Evolutionary conservation across 345 rosid genomes (phyloP).

Genomic region (Turritis glabra): DNA sequence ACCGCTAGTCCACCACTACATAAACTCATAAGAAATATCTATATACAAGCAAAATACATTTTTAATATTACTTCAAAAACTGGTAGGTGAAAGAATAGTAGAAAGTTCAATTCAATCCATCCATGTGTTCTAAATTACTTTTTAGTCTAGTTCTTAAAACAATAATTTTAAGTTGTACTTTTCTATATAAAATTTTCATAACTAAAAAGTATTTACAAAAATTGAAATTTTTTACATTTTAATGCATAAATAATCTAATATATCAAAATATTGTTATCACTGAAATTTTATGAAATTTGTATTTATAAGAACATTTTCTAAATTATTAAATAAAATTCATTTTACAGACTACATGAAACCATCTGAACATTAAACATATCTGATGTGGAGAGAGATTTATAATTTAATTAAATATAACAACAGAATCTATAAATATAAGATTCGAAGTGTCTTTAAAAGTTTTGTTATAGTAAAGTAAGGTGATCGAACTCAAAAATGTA

Average conservation of each 20-base stretch:
- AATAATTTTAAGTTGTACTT: background rate
- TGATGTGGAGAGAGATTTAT: background rate
- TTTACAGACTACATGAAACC: background rate
- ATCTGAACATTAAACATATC: background rate
- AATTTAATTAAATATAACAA: background rate
- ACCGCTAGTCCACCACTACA: background rate
- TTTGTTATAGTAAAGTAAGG: constrained; percentile 1
- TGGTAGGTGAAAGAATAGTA: background rate
- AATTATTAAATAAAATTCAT: background rate
- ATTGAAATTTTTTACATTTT: background rate
- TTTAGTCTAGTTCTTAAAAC: background rate
- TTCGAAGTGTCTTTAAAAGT: background rate
- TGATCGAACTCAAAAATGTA: background rate
- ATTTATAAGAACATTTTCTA: background rate
- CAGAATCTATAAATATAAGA: background rate
- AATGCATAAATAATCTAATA: background rate
- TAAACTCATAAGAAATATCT: background rate
- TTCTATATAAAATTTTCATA: too few species aligned
- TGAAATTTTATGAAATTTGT: background rate
- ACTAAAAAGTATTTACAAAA: background rate
- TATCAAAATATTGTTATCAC: background rate
- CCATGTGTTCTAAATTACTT: background rate
- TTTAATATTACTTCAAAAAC: background rate
- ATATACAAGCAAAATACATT: background rate
- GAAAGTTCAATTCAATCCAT: background rate